These are phyloP conservation scores for Noccaea bulbosa DNA, from an alignment of 345 rosid genomes.

Conservation along the genomic window DNA sequence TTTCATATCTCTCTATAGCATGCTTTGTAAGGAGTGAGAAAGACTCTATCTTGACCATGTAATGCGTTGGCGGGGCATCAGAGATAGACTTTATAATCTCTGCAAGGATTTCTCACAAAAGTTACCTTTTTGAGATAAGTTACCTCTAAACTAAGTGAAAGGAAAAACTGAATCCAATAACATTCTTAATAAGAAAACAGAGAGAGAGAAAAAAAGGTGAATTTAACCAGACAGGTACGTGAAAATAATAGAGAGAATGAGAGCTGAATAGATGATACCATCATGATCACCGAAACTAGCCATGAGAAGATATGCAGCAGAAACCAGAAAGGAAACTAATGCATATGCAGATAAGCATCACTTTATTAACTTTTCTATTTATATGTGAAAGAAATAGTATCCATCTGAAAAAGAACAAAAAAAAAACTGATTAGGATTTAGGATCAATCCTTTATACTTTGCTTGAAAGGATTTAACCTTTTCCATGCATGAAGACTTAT, in stretches of 20 bases:
- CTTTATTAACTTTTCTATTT: conserved; percentile 1
- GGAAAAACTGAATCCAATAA: not conserved
- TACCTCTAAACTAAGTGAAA: not conserved
- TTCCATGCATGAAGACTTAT: conserved; percentile 21
- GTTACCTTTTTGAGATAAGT: conserved; percentile 7
- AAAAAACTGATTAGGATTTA: conserved; percentile 1
- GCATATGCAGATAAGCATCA: conserved; percentile 25
- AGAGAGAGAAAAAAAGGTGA: not conserved
- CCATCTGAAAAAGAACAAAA: not conserved
- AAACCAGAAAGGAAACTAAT: conserved; percentile 15
- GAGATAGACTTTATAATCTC: conserved; percentile 51
- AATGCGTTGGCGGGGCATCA: conserved; percentile 59
- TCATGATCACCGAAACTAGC: conserved; percentile 41
- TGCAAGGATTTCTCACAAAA: conserved; percentile 35
- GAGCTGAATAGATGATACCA: conserved; percentile 40
- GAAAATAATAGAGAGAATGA: not conserved
- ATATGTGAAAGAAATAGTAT: not conserved
- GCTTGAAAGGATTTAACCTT: conserved; percentile 27
- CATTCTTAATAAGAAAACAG: conserved; percentile 13
- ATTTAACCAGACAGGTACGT: not conserved
- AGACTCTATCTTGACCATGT: conserved; percentile 52
- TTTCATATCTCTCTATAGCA: conserved; percentile 60
- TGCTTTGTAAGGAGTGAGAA: conserved; percentile 54
- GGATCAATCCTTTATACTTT: conserved; percentile 37
- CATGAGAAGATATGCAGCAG: conserved; percentile 37